These are phyloP conservation scores for Aspergillus intermedius DNA, from an alignment of 2,329 filamentous ascomycete species.

Conservation along the genomic window DNA sequence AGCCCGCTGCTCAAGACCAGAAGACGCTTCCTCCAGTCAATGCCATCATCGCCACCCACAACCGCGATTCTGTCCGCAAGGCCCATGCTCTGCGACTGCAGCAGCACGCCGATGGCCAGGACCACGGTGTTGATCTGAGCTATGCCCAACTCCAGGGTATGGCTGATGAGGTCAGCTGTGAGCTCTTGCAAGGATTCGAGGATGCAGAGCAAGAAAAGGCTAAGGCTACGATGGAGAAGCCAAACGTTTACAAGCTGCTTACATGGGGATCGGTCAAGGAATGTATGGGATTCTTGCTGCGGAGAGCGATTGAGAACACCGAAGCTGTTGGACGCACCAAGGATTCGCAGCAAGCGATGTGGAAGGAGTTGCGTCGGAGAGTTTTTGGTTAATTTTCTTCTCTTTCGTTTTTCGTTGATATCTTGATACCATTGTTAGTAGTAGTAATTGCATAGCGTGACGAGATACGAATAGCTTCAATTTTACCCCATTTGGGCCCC, in stretches of 20 bases:
- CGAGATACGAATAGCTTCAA: not conserved
- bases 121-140: constrained; percentile 39
- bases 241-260: constrained; percentile 53
- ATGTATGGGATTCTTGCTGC: constrained; percentile 55
- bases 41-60: constrained; percentile 56
- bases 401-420: not conserved
- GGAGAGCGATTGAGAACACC: constrained; percentile 67
- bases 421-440: not conserved
- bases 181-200: constrained; percentile 43
- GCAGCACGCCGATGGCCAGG: constrained; percentile 42
- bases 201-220: constrained; percentile 11
- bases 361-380: constrained; percentile 29
- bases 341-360: constrained; percentile 34
- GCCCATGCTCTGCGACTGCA: constrained; percentile 42
- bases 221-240: constrained; percentile 20
- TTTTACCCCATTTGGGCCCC: not conserved
- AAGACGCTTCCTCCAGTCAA: constrained; percentile 39
- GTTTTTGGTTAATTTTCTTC: constrained; percentile 6
- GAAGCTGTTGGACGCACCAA: constrained; percentile 53
- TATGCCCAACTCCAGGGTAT: constrained; percentile 89
- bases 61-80: constrained; percentile 47
- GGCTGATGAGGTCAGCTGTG: constrained; percentile 78
- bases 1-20: constrained; percentile 35
- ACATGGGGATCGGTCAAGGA: constrained; percentile 56
- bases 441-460: not conserved